Conservation (phyloP, 129 eudicot species). For the Pseudognaphalium luteoalbum region DNA sequence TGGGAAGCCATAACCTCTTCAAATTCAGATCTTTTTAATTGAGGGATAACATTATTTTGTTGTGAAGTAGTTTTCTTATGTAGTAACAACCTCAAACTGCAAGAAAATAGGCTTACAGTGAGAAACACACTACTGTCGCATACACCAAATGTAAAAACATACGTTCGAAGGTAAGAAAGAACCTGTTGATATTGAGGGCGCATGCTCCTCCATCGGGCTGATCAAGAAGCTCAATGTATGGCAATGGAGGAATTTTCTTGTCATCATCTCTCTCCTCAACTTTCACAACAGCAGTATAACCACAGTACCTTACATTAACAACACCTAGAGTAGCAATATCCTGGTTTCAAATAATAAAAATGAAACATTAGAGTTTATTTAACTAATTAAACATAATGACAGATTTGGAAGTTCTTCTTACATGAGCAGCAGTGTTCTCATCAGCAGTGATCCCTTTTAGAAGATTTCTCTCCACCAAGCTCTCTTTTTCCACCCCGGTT, state of each 20-base stretch:
- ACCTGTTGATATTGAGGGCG: constrained; percentile 98
- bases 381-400: constrained; percentile 5
- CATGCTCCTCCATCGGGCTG: constrained; percentile 99
- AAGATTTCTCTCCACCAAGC: constrained; percentile 75
- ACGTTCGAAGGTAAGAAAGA: constrained; percentile 13
- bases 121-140: constrained; percentile 15
- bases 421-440: constrained; percentile 99
- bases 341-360: constrained; percentile 43
- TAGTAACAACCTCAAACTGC: constrained; percentile 88
- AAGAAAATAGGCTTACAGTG: constrained; percentile 29
- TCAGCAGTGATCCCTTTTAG: constrained; percentile 99
- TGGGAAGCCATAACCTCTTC: constrained; percentile 52
- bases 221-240: constrained; percentile 67
- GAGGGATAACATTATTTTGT: constrained; percentile 36
- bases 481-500: constrained; percentile 66
- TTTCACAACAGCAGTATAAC: constrained; percentile 85
- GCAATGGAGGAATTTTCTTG: constrained; percentile 41
- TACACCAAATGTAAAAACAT: neutral
- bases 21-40: constrained; percentile 41
- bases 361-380: constrained; percentile 6
- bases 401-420: constrained; percentile 41
- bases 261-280: constrained; percentile 63
- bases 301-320: constrained; percentile 81
- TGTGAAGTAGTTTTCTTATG: constrained; percentile 65
- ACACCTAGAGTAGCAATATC: constrained; percentile 93